Evolutionary conservation across 2,329 filamentous ascomycete species (phyloP), one percentile per base, ranked within the genome.

Genomic region (Pseudogymnoascus sp.): DNA sequence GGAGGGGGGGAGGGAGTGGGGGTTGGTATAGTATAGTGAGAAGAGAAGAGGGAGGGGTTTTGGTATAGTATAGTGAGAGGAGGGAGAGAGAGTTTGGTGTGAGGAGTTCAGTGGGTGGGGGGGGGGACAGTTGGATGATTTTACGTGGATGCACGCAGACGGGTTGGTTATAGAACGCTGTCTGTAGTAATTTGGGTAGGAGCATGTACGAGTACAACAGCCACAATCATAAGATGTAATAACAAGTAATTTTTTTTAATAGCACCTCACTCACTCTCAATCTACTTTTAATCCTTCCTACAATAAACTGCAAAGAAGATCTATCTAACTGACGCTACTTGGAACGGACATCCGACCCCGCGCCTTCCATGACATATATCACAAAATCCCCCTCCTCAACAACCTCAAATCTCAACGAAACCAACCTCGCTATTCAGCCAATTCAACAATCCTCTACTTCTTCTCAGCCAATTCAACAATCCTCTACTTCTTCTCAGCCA

Each of bases 401-500:
- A 53, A 53, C 44, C 23, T 25, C 44, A n/a, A n/a, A 53, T 28
- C 44, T 53, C 44, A 53, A 31, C 44, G 44, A 53, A 53, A 5
- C 44, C 23, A 28, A 28, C 14, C 23, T 53, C 14, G 2, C 44
- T 31, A 8, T 28, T 16, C 23, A 16, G 14, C 14, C 14, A 3
- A 50, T 28, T 50, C 44, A 50, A 28, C 56, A 59, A 47, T 16
- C 28, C 16, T 33, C 37, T 73, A 80, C 66, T 77, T 69, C 25
- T 74, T 73, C 74, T 11, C 23, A 16, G 8, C 12, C 23, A 14
- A 50, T 28, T 50, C 44, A 50, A 28, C 56, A 59, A 47, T 16
- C 28, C 16, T 33, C 37, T 73, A 80, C 66, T 77, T 69, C 25
- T 74, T 73, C 74, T 11, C 23, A 16, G 8, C 12, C 23, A 14